These are phyloP conservation scores for Colletotrichum karsti DNA, from an alignment of 2,329 filamentous ascomycete species.

Conservation along the genomic window DNA sequence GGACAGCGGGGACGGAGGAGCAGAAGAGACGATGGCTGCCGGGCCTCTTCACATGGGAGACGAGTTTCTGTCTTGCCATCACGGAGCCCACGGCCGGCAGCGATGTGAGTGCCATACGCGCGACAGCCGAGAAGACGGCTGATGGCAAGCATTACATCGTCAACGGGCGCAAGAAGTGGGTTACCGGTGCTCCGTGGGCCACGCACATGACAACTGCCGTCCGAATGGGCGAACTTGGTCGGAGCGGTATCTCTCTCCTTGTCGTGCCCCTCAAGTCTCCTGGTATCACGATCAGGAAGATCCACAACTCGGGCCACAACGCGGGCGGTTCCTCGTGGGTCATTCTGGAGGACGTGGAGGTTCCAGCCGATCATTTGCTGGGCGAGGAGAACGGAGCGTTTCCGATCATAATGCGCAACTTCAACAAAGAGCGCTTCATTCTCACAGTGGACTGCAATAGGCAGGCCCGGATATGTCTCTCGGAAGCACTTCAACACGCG, in stretches of 20 bases:
- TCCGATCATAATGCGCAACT: slow-evolving; percentile 66
- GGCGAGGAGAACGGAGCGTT: slow-evolving; percentile 65
- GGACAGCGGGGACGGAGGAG: slow-evolving; percentile 67
- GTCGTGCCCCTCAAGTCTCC: slow-evolving; percentile 60
- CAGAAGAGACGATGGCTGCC: slow-evolving; percentile 69
- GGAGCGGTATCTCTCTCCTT: slow-evolving; percentile 62
- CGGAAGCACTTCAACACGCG: slow-evolving; percentile 61
- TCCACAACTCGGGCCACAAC: slow-evolving; percentile 73
- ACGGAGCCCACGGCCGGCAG: slow-evolving; percentile 69
- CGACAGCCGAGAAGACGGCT: slow-evolving; percentile 57
- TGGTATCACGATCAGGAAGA: slow-evolving; percentile 62
- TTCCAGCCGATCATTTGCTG: slow-evolving; percentile 61
- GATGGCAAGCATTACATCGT: slow-evolving; percentile 65
- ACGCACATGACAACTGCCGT: slow-evolving; percentile 71
- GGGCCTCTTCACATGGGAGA: slow-evolving; percentile 64
- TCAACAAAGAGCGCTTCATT: slow-evolving; percentile 67
- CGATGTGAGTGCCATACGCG: slow-evolving; percentile 67
- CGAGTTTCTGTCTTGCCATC: slow-evolving; percentile 70
- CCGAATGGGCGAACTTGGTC: slow-evolving; percentile 63
- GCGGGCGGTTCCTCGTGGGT: slow-evolving; percentile 68
- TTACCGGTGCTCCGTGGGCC: slow-evolving; percentile 69
- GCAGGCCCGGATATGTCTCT: slow-evolving; percentile 63
- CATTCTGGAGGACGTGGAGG: slow-evolving; percentile 62
- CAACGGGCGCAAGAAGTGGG: slow-evolving; percentile 76
- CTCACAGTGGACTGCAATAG: slow-evolving; percentile 65